Conservation (phyloP, 169 alveolate genomes). For the Cryptosporidium canis region DNA sequence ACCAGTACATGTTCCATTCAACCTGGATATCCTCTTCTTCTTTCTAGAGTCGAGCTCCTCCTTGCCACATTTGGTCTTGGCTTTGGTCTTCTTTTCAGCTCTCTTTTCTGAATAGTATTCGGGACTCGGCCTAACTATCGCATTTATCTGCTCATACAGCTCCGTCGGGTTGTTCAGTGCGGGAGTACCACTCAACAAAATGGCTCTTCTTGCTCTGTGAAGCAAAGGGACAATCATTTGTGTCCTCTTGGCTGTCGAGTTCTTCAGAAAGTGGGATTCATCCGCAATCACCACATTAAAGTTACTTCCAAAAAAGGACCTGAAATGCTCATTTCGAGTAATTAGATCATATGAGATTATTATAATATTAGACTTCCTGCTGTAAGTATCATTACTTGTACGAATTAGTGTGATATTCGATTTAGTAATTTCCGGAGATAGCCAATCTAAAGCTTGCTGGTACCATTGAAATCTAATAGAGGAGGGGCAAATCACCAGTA, state of each 20-base stretch:
- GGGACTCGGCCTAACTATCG: slow-evolving; percentile 52
- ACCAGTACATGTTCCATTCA: background rate
- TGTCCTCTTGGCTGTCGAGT: slow-evolving; percentile 90
- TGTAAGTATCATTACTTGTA: slow-evolving; percentile 75
- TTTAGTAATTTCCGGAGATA: slow-evolving; percentile 81
- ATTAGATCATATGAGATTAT: slow-evolving; percentile 85
- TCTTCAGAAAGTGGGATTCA: slow-evolving; percentile 96
- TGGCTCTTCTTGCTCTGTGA: slow-evolving; percentile 87
- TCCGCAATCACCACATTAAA: slow-evolving; percentile 90
- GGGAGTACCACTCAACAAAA: slow-evolving; percentile 95
- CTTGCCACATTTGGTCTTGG: background rate
- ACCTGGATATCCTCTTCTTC: background rate
- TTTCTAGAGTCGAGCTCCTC: background rate
- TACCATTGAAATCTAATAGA: slow-evolving; percentile 93
- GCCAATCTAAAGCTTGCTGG: slow-evolving; percentile 92
- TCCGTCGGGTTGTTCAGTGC: slow-evolving; percentile 93
- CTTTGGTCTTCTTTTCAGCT: slow-evolving; percentile 4
- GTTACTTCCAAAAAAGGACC: slow-evolving; percentile 29
- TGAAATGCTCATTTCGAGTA: slow-evolving; percentile 77
- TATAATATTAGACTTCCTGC: slow-evolving; percentile 71
- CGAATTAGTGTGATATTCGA: slow-evolving; percentile 77
- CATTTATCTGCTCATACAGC: slow-evolving; percentile 88
- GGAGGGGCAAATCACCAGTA: slow-evolving; percentile 94
- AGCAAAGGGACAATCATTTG: slow-evolving; percentile 89
- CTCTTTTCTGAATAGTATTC: background rate